Evolutionary conservation across 768 basidiomycete genomes (phyloP).

Genomic region (Tubosaeta sp.): DNA sequence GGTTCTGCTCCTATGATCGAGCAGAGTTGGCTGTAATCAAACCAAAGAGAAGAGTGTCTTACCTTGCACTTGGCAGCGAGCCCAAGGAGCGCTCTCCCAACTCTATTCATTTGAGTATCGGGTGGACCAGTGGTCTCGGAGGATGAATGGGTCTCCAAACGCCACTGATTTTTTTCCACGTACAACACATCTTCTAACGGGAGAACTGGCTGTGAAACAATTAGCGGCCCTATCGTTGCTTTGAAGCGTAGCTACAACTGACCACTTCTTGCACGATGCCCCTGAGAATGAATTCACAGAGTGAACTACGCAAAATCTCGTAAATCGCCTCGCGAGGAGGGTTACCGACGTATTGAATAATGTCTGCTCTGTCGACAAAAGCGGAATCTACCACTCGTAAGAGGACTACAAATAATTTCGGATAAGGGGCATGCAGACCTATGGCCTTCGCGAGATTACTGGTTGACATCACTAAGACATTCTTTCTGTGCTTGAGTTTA

Average conservation of each 20-base stretch:
- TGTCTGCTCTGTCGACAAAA: conserved; percentile 95
- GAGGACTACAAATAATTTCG: neutral
- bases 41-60: conserved; percentile 26
- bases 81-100: conserved; percentile 54
- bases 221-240: conserved; percentile 1
- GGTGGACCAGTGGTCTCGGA: conserved; percentile 22
- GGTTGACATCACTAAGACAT: conserved; percentile 94
- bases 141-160: conserved; percentile 3
- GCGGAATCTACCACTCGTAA: conserved; percentile 63
- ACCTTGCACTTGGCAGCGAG: conserved; percentile 82
- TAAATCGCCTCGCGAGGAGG: conserved; percentile 91
- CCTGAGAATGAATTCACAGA: conserved; percentile 73
- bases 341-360: conserved; percentile 90
- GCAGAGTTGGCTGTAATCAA: neutral
- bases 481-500: conserved; percentile 88
- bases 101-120: conserved; percentile 47
- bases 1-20: conserved; percentile 52
- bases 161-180: conserved; percentile 16
- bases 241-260: conserved; percentile 25
- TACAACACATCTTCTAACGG: conserved; percentile 48
- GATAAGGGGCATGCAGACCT: conserved; percentile 44
- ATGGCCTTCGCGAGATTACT: conserved; percentile 95
- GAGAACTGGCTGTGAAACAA: conserved; percentile 50
- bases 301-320: conserved; percentile 80
- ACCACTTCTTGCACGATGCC: conserved; percentile 67